Base-by-base conservation (phyloP, 441 rosid species). In the Rhodomyrtus psidioides region DNA sequence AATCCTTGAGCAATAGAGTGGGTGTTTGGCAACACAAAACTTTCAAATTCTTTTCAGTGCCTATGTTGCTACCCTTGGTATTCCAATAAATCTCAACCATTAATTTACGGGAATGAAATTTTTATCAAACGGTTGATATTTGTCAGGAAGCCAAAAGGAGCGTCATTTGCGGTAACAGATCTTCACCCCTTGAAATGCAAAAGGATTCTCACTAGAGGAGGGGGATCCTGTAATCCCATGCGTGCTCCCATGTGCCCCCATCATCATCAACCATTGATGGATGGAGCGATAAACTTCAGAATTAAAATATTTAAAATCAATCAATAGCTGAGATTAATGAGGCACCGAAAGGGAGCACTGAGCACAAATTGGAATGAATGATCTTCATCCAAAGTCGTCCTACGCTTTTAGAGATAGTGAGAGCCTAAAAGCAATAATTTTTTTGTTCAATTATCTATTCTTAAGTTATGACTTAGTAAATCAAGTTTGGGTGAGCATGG, bases 61-160 rank as follows among this genome's bases (percentile, higher is more conserved):
- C 24, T 34, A 34, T 0, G 0, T 2, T 70, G 8, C 10, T 1
- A 39, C 19, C 9, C 2, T 70, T 0, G 8, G 23, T 39, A 10
- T 70, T 23, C 39, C 13, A 10, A 70, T 34, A 42, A 39, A 21
- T 34, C 9, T 70, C 79, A 10, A 39, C 17, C n/a, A 6, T 39
- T 70, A 12, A 39, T 34, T 34, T 39, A 70, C 26, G 6, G 49
- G 49, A 70, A 70, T 21, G 46, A 65, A 65, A 34, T 13, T 9
- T 65, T 65, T 34, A 65, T 10, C 24, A 3, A 65, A 65, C 4
- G 26, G 14, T 65, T 34, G n/a, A 21, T 39, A 39, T 39, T 70
- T 70, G 46, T 23, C 5, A 3, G 49, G 16, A 70, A 6, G 79
- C 8, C 2, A 21, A 21, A 70, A 21, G 10, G n/a, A 70, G 79